Percentiles rank a stretch among this genome's conserved stretches.
phyloP scores from a whole-genome alignment of 1,284 basidiomycete species.

The Trametes polyzona region DNA sequence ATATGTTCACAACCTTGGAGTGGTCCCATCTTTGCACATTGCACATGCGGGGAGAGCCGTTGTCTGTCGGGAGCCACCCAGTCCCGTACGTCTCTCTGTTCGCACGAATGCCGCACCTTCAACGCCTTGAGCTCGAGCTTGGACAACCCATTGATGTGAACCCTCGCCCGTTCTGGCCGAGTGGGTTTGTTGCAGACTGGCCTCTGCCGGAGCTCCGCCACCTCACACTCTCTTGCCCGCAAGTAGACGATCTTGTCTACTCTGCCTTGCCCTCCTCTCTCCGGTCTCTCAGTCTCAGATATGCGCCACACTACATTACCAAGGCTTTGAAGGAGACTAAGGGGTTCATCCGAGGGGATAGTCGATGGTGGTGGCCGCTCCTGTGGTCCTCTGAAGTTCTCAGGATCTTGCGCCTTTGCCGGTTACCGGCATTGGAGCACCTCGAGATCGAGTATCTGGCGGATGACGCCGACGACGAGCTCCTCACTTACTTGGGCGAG shows the following conservation, averaged over 20 bases:
- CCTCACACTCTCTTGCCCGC: neutral
- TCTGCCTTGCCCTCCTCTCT: neutral
- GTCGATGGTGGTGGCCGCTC: neutral
- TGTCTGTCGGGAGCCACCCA: neutral
- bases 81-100: neutral
- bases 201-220: conserved; percentile 1
- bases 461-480: neutral
- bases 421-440: neutral
- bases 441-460: neutral
- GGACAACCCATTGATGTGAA: neutral
- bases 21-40: no score
- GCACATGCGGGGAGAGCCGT: neutral
- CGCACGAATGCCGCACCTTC: neutral
- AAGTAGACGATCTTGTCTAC: neutral
- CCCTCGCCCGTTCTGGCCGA: neutral
- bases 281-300: neutral
- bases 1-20: no score
- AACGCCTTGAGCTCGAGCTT: neutral
- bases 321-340: neutral
- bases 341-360: no score
- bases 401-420: neutral
- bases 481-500: no score
- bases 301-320: neutral
- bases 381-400: neutral
- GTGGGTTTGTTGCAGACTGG: neutral